These are phyloP conservation scores for Pezicula carpinea DNA, from an alignment of 2,329 filamentous ascomycete genomes.

Conservation along the genomic window DNA sequence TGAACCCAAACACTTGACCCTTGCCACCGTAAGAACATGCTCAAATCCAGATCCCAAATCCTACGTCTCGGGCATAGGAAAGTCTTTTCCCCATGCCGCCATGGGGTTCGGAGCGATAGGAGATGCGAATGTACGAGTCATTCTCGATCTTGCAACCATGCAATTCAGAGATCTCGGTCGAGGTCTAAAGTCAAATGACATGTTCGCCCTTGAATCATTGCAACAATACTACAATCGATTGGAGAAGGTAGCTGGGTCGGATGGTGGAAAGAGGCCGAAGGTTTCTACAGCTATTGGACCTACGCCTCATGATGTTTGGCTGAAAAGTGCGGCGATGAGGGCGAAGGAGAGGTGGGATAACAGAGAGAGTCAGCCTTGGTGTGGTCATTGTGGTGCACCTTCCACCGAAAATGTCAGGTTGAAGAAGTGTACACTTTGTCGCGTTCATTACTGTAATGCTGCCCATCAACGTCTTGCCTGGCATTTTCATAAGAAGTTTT, in stretches of 20 bases:
- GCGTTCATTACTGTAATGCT: neutral
- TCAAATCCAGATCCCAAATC: neutral
- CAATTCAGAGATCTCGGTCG: neutral
- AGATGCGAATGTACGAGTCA: neutral
- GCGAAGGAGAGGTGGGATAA: neutral
- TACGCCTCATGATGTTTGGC: neutral
- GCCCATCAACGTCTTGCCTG: neutral
- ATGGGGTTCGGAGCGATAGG: neutral
- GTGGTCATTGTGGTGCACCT: neutral
- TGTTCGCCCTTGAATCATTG: neutral
- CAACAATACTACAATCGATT: neutral
- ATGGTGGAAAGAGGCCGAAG: neutral
- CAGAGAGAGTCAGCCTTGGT: neutral
- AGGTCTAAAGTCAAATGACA: neutral
- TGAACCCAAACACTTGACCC: neutral
- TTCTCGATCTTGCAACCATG: neutral
- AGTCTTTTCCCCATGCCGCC: neutral
- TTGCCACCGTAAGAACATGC: neutral
- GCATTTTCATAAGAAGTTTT: neutral
- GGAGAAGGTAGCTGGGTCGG: neutral
- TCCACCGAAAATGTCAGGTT: neutral
- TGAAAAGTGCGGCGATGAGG: neutral
- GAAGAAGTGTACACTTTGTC: neutral
- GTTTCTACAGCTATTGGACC: neutral
- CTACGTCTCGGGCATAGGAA: neutral